Evolutionary conservation across 495 filamentous ascomycete species (phyloP).

Genomic region (Annulohypoxylon stygium): DNA sequence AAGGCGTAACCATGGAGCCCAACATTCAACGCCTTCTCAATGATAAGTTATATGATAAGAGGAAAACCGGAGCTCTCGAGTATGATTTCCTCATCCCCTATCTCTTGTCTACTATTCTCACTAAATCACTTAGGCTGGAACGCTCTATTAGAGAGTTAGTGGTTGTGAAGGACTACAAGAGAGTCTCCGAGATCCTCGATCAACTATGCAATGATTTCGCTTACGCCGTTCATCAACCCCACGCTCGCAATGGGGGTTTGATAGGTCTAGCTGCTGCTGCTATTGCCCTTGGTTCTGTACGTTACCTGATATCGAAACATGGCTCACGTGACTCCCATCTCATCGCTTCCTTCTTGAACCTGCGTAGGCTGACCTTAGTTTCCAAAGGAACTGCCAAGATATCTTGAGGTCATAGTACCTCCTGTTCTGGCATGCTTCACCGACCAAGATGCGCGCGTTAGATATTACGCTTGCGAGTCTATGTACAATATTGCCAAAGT

Average conservation of each 20-base stretch:
- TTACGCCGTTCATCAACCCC: constrained; percentile 96
- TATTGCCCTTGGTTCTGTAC: constrained; percentile 92
- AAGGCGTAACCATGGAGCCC: constrained; percentile 76
- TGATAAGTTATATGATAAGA: constrained; percentile 98
- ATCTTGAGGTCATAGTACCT: constrained; percentile 92
- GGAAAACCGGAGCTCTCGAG: constrained; percentile 97
- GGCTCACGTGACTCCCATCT: neutral
- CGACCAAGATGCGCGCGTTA: constrained; percentile 96
- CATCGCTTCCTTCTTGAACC: neutral
- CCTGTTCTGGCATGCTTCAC: constrained; percentile 98
- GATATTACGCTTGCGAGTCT: constrained; percentile 99
- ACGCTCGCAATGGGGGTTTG: constrained; percentile 95
- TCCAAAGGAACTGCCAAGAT: constrained; percentile 84
- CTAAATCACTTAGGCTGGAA: constrained; percentile 74
- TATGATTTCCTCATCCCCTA: constrained; percentile 62
- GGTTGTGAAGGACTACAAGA: constrained; percentile 78
- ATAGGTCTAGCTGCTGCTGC: constrained; percentile 97
- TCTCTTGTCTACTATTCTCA: constrained; percentile 35
- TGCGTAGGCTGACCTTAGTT: constrained; percentile 23
- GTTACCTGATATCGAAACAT: constrained; percentile 46
- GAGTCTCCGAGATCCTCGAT: constrained; percentile 86
- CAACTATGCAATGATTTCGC: constrained; percentile 98
- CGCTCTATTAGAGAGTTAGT: constrained; percentile 88
- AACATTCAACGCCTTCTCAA: constrained; percentile 90
- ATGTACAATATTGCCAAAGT: constrained; percentile 99